A percentile compares a stretch with the other conserved stretches of the same genome.
phyloP scores from a whole-genome alignment of 2,329 filamentous ascomycete species.

The Aspergillus floridensis region DNA sequence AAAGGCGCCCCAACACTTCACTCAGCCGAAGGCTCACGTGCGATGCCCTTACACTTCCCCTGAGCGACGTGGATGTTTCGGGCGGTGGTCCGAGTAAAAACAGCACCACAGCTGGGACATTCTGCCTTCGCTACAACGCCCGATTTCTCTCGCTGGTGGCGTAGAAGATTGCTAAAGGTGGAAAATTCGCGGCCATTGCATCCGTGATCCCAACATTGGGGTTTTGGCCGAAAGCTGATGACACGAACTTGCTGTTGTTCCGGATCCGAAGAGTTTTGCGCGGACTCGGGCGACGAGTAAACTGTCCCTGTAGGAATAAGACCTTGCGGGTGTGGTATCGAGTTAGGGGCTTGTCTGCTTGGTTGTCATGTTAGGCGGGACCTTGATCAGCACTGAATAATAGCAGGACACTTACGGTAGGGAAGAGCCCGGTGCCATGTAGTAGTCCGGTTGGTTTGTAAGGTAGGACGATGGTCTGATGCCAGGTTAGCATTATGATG shows the following conservation, averaged over 20 bases:
- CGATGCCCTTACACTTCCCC: slow-evolving; percentile 79
- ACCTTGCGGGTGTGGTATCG: slow-evolving; percentile 26
- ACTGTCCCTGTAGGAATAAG: slow-evolving; percentile 24
- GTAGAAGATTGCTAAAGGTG: slow-evolving; percentile 89
- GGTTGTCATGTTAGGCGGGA: slow-evolving; percentile 11
- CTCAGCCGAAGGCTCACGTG: slow-evolving; percentile 28
- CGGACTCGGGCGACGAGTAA: slow-evolving; percentile 29
- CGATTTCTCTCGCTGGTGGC: slow-evolving; percentile 92
- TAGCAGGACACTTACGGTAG: slow-evolving; percentile 27
- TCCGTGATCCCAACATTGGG: slow-evolving; percentile 94
- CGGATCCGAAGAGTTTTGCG: slow-evolving; percentile 32
- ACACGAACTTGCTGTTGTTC: slow-evolving; percentile 60
- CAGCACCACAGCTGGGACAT: slow-evolving; percentile 86
- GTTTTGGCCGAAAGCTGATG: slow-evolving; percentile 78
- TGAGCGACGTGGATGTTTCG: slow-evolving; percentile 82
- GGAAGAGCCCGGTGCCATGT: slow-evolving; percentile 30
- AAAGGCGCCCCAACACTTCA: slow-evolving; percentile 3
- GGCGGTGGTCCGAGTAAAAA: slow-evolving; percentile 86
- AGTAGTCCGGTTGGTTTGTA: slow-evolving; percentile 35
- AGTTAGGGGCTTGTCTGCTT: slow-evolving; percentile 26
- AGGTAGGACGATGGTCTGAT: slow-evolving; percentile 33
- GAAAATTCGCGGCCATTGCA: slow-evolving; percentile 95
- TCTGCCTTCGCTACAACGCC: slow-evolving; percentile 84
- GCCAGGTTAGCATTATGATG: slow-evolving; percentile 10
- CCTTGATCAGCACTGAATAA: not conserved